phyloP scores from a whole-genome alignment of 2,329 filamentous ascomycete genomes.

The Bisporella sp. region DNA sequence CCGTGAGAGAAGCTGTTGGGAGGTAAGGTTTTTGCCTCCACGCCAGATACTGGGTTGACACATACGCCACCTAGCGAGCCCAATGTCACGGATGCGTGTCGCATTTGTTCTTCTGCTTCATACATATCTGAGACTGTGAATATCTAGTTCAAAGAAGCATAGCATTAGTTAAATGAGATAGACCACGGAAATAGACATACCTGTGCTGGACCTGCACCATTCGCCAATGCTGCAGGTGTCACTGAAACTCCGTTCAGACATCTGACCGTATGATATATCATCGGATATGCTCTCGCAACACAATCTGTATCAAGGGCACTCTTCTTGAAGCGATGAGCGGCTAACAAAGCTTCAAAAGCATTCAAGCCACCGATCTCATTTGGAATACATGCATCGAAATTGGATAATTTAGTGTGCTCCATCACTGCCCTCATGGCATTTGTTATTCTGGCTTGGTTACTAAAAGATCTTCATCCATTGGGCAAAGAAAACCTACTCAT shows the following conservation, averaged over 20 bases:
- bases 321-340: slow-evolving; percentile 20
- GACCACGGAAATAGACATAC: slow-evolving; percentile 4
- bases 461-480: not conserved
- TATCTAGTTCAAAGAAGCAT: not conserved
- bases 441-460: slow-evolving; percentile 15
- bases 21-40: slow-evolving; percentile 22
- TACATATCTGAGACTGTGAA: slow-evolving; percentile 6
- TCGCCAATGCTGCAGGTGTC: slow-evolving; percentile 20
- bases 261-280: slow-evolving; percentile 24
- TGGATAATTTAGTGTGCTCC: slow-evolving; percentile 11
- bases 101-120: slow-evolving; percentile 23
- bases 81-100: slow-evolving; percentile 19
- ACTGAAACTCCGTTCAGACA: slow-evolving; percentile 22
- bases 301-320: slow-evolving; percentile 22
- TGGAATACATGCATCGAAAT: slow-evolving; percentile 47
- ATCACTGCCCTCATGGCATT: slow-evolving; percentile 22
- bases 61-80: slow-evolving; percentile 23
- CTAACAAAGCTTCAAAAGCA: slow-evolving; percentile 29
- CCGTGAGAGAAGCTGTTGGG: slow-evolving; percentile 24
- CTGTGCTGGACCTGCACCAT: slow-evolving; percentile 14
- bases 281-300: slow-evolving; percentile 26
- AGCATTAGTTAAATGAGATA: not conserved
- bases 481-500: slow-evolving; percentile 15
- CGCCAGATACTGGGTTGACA: slow-evolving; percentile 19
- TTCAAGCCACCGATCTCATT: slow-evolving; percentile 63